These are phyloP conservation scores for Eucalyptus sideroxylon DNA, from an alignment of 345 rosid genomes.

Conservation along the genomic window DNA sequence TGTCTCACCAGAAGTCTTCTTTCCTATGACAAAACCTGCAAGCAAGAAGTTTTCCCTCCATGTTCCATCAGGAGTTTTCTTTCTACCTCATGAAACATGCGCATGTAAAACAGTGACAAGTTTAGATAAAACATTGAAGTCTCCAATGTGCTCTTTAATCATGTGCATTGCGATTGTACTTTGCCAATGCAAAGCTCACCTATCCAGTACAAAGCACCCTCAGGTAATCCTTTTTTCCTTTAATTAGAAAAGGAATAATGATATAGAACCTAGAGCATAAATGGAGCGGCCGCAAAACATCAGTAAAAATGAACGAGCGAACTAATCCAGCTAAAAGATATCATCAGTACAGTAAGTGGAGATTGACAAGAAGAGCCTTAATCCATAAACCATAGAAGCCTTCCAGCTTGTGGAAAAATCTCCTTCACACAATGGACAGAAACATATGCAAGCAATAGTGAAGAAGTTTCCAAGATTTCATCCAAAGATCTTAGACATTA, in stretches of 20 bases:
- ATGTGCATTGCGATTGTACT: background rate
- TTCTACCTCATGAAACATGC: background rate
- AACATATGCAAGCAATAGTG: background rate
- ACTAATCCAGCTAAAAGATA: background rate
- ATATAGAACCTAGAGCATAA: background rate
- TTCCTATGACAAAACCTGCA: constrained; percentile 70
- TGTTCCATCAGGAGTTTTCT: background rate
- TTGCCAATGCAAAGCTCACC: background rate
- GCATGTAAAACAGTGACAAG: background rate
- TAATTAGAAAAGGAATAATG: background rate
- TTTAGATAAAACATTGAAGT: background rate
- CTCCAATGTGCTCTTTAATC: background rate
- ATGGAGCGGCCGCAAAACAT: background rate
- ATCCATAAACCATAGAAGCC: background rate
- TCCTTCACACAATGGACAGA: background rate
- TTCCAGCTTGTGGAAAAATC: background rate
- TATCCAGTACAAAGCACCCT: background rate
- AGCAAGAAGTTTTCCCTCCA: background rate
- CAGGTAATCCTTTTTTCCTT: background rate
- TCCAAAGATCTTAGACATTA: background rate
- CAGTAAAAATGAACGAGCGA: background rate
- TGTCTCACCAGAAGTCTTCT: constrained; percentile 35
- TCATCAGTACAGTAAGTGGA: background rate
- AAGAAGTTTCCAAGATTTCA: background rate
- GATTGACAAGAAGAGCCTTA: background rate